A percentile compares a stretch with the other conserved stretches of the same genome.
These are phyloP conservation scores for Cucumis cinereus DNA, from an alignment of 306 rosid species.

Conservation along the genomic window DNA sequence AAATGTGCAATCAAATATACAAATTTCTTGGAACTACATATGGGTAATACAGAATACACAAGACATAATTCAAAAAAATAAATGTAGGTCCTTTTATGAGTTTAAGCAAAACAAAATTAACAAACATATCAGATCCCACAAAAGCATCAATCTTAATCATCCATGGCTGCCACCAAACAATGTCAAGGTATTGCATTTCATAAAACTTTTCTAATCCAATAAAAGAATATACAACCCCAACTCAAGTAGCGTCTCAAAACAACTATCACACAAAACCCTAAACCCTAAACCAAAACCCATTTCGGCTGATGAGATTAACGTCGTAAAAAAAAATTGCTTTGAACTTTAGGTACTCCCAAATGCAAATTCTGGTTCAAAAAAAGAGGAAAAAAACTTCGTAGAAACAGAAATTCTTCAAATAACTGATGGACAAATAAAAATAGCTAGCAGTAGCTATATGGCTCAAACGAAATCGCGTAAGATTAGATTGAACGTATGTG, in stretches of 20 bases:
- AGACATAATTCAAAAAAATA: not conserved
- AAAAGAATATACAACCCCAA: not conserved
- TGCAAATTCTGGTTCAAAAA: not conserved
- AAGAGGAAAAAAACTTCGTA: not conserved
- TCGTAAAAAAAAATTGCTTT: not conserved
- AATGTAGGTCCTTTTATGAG: not conserved
- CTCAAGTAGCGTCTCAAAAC: not conserved
- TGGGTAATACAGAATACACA: not conserved
- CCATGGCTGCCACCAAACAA: not conserved
- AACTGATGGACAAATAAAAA: not conserved
- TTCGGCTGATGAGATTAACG: not conserved
- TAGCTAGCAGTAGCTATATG: not conserved
- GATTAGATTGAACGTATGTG: not conserved
- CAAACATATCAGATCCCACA: not conserved
- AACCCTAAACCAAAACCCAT: slow-evolving; percentile 5
- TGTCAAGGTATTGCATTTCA: not conserved
- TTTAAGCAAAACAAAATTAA: not conserved
- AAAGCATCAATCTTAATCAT: not conserved
- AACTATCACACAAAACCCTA: not conserved
- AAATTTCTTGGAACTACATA: not conserved
- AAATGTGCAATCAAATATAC: not conserved
- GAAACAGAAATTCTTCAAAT: not conserved
- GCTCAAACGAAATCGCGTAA: not conserved
- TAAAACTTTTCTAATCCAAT: not conserved
- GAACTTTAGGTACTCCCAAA: not conserved